Conservation (phyloP, 176 grass and related monocot species). For the Cymbopogon citratus region DNA sequence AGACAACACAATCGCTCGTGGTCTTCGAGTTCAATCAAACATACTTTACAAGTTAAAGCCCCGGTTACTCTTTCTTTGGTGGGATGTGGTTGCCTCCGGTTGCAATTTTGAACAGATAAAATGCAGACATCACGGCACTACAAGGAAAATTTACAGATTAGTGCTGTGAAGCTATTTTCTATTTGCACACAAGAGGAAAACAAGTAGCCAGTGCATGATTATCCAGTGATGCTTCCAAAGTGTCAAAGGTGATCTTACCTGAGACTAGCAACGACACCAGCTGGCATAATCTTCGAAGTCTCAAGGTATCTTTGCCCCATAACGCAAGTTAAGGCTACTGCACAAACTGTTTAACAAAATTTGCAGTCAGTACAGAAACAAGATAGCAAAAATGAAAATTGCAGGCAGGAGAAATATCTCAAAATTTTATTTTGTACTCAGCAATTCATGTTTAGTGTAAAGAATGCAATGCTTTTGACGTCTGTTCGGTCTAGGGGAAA, state of each 20-base stretch:
- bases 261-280: constrained; percentile 75
- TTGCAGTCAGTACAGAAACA: constrained; percentile 2
- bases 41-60: constrained; percentile 11
- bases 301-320: constrained; percentile 89
- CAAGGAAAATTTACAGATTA: constrained; percentile 1
- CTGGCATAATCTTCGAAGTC: constrained; percentile 92
- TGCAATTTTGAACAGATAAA: constrained; percentile 88
- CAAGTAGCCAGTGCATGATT: neutral
- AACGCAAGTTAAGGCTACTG: constrained; percentile 57
- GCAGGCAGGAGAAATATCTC: neutral
- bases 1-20: neutral
- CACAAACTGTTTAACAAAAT: constrained; percentile 61
- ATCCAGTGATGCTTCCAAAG: neutral
- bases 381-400: constrained; percentile 5
- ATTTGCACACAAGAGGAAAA: neutral
- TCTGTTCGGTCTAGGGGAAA: neutral
- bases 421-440: neutral
- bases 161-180: neutral
- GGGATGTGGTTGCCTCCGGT: constrained; percentile 81
- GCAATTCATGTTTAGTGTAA: neutral
- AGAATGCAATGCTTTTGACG: neutral
- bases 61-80: constrained; percentile 60
- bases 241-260: constrained; percentile 36
- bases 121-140: constrained; percentile 63
- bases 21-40: neutral